These are phyloP conservation scores for Fusarium brachygibbosum DNA, from an alignment of 2,329 filamentous ascomycete species.

Conservation along the genomic window DNA sequence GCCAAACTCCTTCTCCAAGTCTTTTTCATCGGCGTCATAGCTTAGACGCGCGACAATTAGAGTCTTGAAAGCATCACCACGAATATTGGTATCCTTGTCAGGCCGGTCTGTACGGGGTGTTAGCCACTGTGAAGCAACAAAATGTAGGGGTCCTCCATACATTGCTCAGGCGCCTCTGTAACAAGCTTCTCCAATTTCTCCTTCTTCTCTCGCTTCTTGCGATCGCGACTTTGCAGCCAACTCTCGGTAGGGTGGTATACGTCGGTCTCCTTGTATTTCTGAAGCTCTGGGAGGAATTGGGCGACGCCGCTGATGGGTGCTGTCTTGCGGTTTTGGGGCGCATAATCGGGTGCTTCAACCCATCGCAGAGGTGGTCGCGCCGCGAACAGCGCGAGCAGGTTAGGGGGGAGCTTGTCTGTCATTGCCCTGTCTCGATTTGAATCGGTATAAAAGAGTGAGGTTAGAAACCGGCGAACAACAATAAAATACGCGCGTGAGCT, in stretches of 20 bases:
- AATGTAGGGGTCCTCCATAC: slow-evolving; percentile 58
- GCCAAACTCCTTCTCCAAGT: slow-evolving; percentile 93
- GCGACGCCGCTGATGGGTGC: slow-evolving; percentile 79
- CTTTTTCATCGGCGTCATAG: slow-evolving; percentile 89
- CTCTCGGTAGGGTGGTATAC: slow-evolving; percentile 88
- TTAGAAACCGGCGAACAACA: slow-evolving; percentile 1
- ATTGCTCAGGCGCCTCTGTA: slow-evolving; percentile 73
- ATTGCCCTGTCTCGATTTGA: slow-evolving; percentile 64
- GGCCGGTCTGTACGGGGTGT: slow-evolving; percentile 75
- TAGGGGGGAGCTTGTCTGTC: slow-evolving; percentile 96
- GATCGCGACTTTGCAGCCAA: slow-evolving; percentile 89
- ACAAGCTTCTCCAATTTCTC: slow-evolving; percentile 73
- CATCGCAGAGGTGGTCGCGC: slow-evolving; percentile 92
- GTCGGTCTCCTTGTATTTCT: slow-evolving; percentile 83
- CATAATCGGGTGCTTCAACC: slow-evolving; percentile 84
- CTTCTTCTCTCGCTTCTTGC: slow-evolving; percentile 85
- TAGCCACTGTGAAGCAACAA: slow-evolving; percentile 20
- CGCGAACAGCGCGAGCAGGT: slow-evolving; percentile 93
- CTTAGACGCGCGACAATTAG: slow-evolving; percentile 91
- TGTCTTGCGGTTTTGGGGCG: slow-evolving; percentile 85
- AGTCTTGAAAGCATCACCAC: slow-evolving; percentile 95
- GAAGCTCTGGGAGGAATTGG: slow-evolving; percentile 78
- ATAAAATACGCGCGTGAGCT: slow-evolving; percentile 27
- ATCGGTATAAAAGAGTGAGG: slow-evolving; percentile 3
- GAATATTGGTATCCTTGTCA: slow-evolving; percentile 85